Evolutionary conservation across 768 basidiomycete species (phyloP).

Genomic region (Phaffia australis): DNA sequence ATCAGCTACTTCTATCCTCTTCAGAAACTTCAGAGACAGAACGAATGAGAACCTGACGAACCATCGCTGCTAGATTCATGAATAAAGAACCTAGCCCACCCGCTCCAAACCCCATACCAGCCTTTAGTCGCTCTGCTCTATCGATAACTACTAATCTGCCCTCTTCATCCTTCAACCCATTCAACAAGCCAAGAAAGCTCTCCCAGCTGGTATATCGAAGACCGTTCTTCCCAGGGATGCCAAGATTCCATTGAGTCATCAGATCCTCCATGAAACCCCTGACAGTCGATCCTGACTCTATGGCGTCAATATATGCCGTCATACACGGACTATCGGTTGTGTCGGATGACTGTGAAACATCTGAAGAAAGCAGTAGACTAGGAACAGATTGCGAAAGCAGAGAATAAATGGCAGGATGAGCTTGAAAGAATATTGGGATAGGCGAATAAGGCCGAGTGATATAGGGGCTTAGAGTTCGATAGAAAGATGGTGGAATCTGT

Average conservation of each 20-base stretch:
- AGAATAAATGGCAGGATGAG: no score
- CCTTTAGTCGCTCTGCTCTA: constrained; percentile 14
- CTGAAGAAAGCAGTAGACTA: no score
- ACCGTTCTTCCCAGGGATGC: background rate
- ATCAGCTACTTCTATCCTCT: no score
- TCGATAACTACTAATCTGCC: constrained; percentile 18
- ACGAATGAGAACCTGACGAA: background rate
- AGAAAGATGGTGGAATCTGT: no score
- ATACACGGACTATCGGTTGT: no score
- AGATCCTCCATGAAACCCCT: constrained; percentile 12
- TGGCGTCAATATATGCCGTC: constrained; percentile 9
- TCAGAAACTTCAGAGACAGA: no score
- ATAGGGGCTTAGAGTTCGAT: no score
- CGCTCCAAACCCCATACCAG: constrained; percentile 8
- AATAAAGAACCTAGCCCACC: constrained; percentile 18
- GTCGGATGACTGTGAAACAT: no score
- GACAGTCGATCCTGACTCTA: constrained; percentile 10
- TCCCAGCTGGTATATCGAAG: constrained; percentile 15
- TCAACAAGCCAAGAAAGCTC: constrained; percentile 10
- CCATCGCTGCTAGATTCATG: constrained; percentile 7
- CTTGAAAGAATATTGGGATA: no score
- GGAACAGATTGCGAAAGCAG: no score
- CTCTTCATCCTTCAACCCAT: background rate
- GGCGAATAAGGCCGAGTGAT: no score
- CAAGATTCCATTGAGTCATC: constrained; percentile 7